Conservation (phyloP, 345 rosid genomes). For the Combretum micranthum region DNA sequence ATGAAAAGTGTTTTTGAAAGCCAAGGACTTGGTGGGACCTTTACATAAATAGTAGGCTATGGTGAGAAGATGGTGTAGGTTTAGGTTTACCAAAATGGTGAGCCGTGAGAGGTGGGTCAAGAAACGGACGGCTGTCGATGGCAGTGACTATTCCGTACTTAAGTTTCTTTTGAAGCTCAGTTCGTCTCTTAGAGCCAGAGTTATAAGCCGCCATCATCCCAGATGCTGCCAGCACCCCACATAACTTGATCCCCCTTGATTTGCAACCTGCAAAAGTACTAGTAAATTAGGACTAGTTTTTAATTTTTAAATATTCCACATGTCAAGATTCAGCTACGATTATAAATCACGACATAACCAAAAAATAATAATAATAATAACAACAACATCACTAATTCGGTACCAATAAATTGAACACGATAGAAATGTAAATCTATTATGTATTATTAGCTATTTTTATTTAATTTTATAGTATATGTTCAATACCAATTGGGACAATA, state of each 20-base stretch:
- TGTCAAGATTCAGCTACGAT: too few relatives aligned
- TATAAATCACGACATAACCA: too few relatives aligned
- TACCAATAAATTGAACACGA: too few relatives aligned
- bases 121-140: slow-evolving; percentile 52
- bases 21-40: too few relatives aligned
- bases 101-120: slow-evolving; percentile 50
- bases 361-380: too few relatives aligned
- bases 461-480: too few relatives aligned
- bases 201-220: slow-evolving; percentile 27
- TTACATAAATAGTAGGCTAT: neutral
- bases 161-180: slow-evolving; percentile 13
- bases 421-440: too few relatives aligned
- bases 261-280: slow-evolving; percentile 27
- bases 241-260: slow-evolving; percentile 28
- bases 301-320: too few relatives aligned
- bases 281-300: neutral
- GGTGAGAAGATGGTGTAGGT: neutral
- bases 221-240: slow-evolving; percentile 31
- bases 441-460: too few relatives aligned
- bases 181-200: neutral
- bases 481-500: too few relatives aligned
- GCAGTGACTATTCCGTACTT: slow-evolving; percentile 43
- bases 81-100: slow-evolving; percentile 45
- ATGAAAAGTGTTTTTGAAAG: too few relatives aligned
- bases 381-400: too few relatives aligned